Evolutionary conservation across 2,329 filamentous ascomycete species (phyloP).

Genomic region (Karstenula rhodostoma): DNA sequence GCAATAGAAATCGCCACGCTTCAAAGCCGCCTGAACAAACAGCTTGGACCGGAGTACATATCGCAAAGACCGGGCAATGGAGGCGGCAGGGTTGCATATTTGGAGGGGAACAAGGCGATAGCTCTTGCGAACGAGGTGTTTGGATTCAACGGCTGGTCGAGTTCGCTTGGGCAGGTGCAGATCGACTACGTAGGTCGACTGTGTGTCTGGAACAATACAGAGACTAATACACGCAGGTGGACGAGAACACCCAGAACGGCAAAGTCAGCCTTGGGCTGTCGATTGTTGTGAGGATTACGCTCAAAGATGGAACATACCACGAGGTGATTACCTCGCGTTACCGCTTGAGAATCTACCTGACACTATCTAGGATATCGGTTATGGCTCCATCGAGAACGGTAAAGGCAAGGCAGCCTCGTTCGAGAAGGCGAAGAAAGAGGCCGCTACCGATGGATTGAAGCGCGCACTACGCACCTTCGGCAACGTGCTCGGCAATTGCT

Average conservation of each 20-base stretch:
- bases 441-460: constrained; percentile 93
- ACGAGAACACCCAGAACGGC: constrained; percentile 79
- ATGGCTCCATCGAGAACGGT: constrained; percentile 95
- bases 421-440: constrained; percentile 99
- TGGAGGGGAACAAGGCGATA: constrained; percentile 97
- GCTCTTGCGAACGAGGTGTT: constrained; percentile 94
- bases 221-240: constrained; percentile 61
- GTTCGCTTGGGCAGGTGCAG: constrained; percentile 91
- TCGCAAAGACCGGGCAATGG: constrained; percentile 84
- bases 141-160: constrained; percentile 98
- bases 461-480: constrained; percentile 89
- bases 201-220: background rate
- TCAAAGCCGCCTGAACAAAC: constrained; percentile 85
- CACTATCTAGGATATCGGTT: constrained; percentile 77
- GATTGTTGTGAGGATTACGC: constrained; percentile 87
- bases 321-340: constrained; percentile 61
- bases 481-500: constrained; percentile 96
- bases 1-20: constrained; percentile 90
- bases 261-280: constrained; percentile 87
- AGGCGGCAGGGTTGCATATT: constrained; percentile 88
- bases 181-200: constrained; percentile 77
- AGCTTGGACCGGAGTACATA: constrained; percentile 95
- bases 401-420: constrained; percentile 95
- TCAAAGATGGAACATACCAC: constrained; percentile 94
- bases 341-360: background rate